phyloP scores from a whole-genome alignment of 176 grass and related monocot genomes.

The Secale cereale region DNA sequence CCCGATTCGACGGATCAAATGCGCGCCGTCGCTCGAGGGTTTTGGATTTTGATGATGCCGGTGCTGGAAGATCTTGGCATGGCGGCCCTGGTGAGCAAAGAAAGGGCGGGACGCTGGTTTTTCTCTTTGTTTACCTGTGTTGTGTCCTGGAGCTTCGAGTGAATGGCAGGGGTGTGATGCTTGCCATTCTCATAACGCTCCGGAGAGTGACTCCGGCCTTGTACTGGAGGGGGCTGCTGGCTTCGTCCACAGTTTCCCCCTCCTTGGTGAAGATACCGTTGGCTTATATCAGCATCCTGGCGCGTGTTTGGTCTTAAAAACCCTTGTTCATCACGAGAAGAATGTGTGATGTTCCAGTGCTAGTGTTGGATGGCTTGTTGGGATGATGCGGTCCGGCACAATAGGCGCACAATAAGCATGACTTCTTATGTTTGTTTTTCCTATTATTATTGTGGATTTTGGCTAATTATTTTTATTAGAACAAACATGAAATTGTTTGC shows the following conservation, averaged over 20 bases:
- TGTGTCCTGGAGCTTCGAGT: constrained; percentile 43
- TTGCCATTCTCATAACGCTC: constrained; percentile 54
- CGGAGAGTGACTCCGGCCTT: constrained; percentile 29
- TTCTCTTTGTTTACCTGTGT: no score
- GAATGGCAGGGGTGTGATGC: constrained; percentile 38
- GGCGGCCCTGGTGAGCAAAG: no score
- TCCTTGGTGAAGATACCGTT: constrained; percentile 15
- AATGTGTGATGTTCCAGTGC: background rate
- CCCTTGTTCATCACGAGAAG: background rate
- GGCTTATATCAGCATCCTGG: constrained; percentile 10
- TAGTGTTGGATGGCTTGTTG: background rate
- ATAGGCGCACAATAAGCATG: background rate
- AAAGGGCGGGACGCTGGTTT: no score
- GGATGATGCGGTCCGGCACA: background rate
- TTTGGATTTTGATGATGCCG: background rate
- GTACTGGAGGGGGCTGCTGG: background rate
- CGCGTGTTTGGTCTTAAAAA: background rate
- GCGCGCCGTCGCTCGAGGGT: background rate
- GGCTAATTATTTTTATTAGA: background rate
- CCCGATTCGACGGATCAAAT: background rate
- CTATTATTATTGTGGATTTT: background rate
- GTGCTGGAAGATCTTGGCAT: no score
- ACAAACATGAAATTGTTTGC: background rate
- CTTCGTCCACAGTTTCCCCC: background rate
- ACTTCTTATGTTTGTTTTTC: background rate